Evolutionary conservation across 192 early-diverging fungal species (phyloP).

Genomic region (Phycomyces blakesleeanus): DNA sequence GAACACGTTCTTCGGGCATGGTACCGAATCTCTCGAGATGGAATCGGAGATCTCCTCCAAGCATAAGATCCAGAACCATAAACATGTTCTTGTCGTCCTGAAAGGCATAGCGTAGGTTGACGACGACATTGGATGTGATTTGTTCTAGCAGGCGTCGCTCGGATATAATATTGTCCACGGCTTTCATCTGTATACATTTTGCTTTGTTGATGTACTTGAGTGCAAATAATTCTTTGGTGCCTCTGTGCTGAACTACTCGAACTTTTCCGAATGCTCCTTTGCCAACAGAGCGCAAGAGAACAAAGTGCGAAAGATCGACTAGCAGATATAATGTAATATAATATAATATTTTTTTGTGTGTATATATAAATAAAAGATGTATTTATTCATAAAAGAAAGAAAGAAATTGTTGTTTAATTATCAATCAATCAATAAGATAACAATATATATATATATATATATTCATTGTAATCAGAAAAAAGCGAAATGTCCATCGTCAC

Average conservation of each 20-base stretch:
- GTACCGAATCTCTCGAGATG: conserved; percentile 62
- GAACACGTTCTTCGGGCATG: conserved; percentile 73
- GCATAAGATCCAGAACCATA: conserved; percentile 86
- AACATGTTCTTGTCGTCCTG: conserved; percentile 88
- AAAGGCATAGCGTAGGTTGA: conserved; percentile 84
- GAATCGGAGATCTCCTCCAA: conserved; percentile 82
- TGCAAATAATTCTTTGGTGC: conserved; percentile 67
- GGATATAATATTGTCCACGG: conserved; percentile 75
- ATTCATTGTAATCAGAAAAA: not conserved
- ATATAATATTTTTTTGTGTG: no score
- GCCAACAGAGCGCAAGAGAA: conserved; percentile 70
- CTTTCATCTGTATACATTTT: conserved; percentile 80
- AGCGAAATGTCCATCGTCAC: not conserved
- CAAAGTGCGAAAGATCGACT: conserved; percentile 54
- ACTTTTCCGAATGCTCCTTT: conserved; percentile 89
- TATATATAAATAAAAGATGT: not conserved
- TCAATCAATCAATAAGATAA: not conserved
- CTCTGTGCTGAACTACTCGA: conserved; percentile 72
- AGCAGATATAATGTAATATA: no score
- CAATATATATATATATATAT: no score
- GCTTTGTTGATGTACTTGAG: conserved; percentile 86
- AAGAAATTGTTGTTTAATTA: not conserved
- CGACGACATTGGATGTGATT: conserved; percentile 59
- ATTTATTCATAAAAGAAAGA: not conserved
- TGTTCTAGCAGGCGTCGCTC: conserved; percentile 75